Percentiles rank a stretch among this genome's conserved stretches.
Conservation (phyloP, 2,329 filamentous ascomycete genomes). For the Biscogniauxia marginata region DNA sequence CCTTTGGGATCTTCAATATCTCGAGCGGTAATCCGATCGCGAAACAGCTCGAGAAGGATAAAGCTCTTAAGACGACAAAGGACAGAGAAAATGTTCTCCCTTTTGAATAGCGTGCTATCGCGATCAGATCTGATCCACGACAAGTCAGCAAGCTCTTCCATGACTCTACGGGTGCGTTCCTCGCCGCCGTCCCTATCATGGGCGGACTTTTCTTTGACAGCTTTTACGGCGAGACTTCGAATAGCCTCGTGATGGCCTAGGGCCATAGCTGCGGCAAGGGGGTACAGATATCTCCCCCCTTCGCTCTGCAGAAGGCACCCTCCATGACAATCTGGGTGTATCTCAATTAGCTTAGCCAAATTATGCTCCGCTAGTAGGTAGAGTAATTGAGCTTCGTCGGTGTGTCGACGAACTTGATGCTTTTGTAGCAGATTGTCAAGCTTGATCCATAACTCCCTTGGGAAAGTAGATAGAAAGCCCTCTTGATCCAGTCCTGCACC, state of each 20-base stretch:
- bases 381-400: conserved; percentile 3
- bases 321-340: conserved; percentile 2
- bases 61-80: too few relatives aligned
- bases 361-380: conserved; percentile 18
- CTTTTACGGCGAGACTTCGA: conserved; percentile 1
- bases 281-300: conserved; percentile 6
- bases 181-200: too few relatives aligned
- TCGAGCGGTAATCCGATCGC: too few relatives aligned
- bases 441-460: conserved; percentile 5
- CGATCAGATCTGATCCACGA: too few relatives aligned
- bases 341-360: conserved; percentile 5
- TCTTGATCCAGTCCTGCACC: conserved; percentile 1
- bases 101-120: too few relatives aligned
- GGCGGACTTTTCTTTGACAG: not conserved
- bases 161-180: too few relatives aligned
- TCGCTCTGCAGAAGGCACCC: not conserved
- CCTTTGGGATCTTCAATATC: too few relatives aligned
- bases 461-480: conserved; percentile 6
- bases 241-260: conserved; percentile 7
- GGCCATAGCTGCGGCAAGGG: conserved; percentile 8
- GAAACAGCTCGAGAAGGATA: too few relatives aligned
- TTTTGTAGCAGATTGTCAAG: conserved; percentile 10
- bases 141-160: too few relatives aligned
- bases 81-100: too few relatives aligned
- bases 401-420: conserved; percentile 6